A percentile compares a stretch with the other conserved stretches of the same genome.
These are phyloP conservation scores for Acanthamoeba lenticulata DNA, from an alignment of 208 protist species.

Conservation along the genomic window DNA sequence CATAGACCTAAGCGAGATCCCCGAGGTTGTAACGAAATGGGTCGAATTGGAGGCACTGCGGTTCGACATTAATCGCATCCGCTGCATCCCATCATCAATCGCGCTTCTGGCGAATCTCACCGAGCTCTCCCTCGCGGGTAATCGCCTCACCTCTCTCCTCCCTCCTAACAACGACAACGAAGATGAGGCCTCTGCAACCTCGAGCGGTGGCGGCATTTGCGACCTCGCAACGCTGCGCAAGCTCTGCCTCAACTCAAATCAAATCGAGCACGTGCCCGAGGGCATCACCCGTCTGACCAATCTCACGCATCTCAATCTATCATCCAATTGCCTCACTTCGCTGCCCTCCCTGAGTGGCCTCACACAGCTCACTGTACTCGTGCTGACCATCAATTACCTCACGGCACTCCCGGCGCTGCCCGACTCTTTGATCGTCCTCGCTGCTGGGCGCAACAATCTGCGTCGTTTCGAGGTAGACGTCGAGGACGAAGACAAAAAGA, in stretches of 20 bases:
- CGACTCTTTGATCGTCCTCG: not conserved
- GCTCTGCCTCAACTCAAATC: not conserved
- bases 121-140: not conserved
- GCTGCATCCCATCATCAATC: not conserved
- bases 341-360: not conserved
- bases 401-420: not conserved
- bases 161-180: not conserved
- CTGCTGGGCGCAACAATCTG: not conserved
- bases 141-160: not conserved
- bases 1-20: not conserved
- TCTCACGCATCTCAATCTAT: constrained; percentile 1
- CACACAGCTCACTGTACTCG: not conserved
- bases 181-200: not conserved
- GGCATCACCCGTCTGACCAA: not conserved
- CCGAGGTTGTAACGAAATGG: not conserved
- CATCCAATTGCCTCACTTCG: not conserved
- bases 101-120: not conserved
- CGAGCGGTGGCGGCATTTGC: not conserved
- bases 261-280: not conserved
- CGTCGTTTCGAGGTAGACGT: not conserved
- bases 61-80: constrained; percentile 12
- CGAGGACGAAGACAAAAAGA: not conserved
- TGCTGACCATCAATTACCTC: not conserved
- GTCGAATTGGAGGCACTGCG: not conserved
- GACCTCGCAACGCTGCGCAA: not conserved